Evolutionary conservation across 2,329 filamentous ascomycete genomes (phyloP).

Genomic region (Exophiala dermatitidis): DNA sequence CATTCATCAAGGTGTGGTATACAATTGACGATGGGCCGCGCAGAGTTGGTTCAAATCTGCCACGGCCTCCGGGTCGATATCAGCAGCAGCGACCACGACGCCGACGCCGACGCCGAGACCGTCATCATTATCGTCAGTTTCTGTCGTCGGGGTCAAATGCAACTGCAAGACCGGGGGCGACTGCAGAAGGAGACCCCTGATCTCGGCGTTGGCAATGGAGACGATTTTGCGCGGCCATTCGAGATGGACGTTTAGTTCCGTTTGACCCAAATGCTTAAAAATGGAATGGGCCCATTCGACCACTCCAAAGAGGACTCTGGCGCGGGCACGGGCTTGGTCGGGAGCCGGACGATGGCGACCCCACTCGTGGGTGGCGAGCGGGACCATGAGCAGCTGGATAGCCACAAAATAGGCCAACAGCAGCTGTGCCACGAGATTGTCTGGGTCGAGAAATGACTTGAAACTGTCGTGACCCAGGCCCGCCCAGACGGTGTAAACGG

Average conservation of each 20-base stretch:
- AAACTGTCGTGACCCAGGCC: conserved; percentile 38
- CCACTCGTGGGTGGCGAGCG: conserved; percentile 32
- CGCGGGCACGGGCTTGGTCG: conserved; percentile 11
- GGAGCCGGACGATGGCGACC: conserved; percentile 17
- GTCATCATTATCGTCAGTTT: too few relatives aligned
- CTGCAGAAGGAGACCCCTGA: conserved; percentile 19
- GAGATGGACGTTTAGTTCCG: conserved; percentile 24
- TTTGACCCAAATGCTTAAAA: conserved; percentile 28
- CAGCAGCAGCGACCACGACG: too few relatives aligned
- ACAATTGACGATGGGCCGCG: too few relatives aligned
- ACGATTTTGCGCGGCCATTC: conserved; percentile 19
- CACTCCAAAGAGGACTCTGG: conserved; percentile 25
- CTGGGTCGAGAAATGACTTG: conserved; percentile 38
- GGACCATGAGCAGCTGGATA: conserved; percentile 40
- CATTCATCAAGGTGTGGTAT: too few relatives aligned
- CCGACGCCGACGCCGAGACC: too few relatives aligned
- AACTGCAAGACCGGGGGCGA: conserved; percentile 21
- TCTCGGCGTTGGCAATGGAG: conserved; percentile 20
- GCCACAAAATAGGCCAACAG: conserved; percentile 44
- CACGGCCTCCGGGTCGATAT: too few relatives aligned
- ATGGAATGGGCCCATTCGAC: conserved; percentile 38
- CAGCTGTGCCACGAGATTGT: conserved; percentile 39
- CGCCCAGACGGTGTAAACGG: conserved; percentile 38
- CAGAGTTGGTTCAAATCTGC: too few relatives aligned
- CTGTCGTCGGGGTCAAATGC: conserved; percentile 6